Base-by-base conservation (phyloP, 2,329 filamentous ascomycete genomes). In the Calonectria henricotiae region DNA sequence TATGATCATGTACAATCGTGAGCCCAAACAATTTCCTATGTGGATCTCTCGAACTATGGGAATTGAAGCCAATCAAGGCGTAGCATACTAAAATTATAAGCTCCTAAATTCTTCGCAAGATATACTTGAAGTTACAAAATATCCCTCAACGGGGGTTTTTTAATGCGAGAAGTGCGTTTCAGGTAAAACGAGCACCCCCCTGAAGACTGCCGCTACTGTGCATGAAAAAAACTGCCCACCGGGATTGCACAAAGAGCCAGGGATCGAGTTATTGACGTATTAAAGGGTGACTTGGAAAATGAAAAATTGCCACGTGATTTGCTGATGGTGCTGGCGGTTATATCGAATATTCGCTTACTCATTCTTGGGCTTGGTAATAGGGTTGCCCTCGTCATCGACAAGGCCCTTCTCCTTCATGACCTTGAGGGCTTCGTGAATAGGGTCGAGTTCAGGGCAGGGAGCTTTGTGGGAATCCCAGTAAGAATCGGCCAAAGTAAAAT, bases 401-500 rank as follows among this genome's bases (percentile, higher is more conserved):
- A 86, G 77, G 0, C 84, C 84, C 76, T 85, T 85, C 63, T 79
- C 82, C 17, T 80, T 81, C 84, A 86, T 86, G 64, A 83, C 84
- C 66, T 78, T 80, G 60, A 86, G 74, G 1, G 84, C 82, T 3
- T 86, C 84, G 73, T 84, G 82, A 7, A 86, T 81, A 25, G 84
- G 84, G 49, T 86, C 84, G 9, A 86, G 79, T 64, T 82, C 79
- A 4, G 84, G 83, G 51, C 79, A 77, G n/a, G 84, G 84, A n/a
- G 82, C 78, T 54, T 82, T 76, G 78, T 86, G 84, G 13, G 84
- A 85, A 74, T 81, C 80, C 71, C 83, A 86, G 75, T 82, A 85
- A 77, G 62, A 80, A 74, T 85, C 84, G 73, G 83, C 83, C 83
- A 83, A 86, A 70, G 84, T 86, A 71, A 86, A 86, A 77, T 85